Percentiles rank a stretch among this genome's conserved stretches.
Evolutionary conservation across 2,329 filamentous ascomycete genomes (phyloP).

Genomic region (Lomentospora prolificans): DNA sequence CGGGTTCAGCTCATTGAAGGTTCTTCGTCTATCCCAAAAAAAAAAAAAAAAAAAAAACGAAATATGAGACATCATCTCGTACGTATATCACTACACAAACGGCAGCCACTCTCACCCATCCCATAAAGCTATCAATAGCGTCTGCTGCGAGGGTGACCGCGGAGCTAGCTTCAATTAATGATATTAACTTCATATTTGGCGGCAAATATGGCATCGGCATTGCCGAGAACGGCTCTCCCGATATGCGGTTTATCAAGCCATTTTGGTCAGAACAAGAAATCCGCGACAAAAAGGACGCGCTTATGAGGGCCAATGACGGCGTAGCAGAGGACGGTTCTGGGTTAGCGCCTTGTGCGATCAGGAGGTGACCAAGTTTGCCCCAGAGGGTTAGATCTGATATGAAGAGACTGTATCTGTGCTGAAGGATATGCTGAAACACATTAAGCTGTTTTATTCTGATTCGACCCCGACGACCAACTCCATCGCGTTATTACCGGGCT

Average conservation of each 20-base stretch:
- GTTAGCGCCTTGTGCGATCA: constrained; percentile 12
- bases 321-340: constrained; percentile 13
- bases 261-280: constrained; percentile 12
- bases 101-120: too few relatives aligned
- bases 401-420: neutral
- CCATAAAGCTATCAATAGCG: neutral
- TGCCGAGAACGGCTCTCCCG: constrained; percentile 9
- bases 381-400: constrained; percentile 12
- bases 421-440: neutral
- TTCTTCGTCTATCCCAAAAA: constrained; percentile 10
- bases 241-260: constrained; percentile 1
- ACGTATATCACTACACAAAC: too few relatives aligned
- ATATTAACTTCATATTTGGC: constrained; percentile 13
- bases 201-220: constrained; percentile 13
- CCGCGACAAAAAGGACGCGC: constrained; percentile 8
- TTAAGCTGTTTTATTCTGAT: constrained; percentile 11
- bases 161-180: constrained; percentile 9
- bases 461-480: constrained; percentile 11
- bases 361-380: constrained; percentile 7
- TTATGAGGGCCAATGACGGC: constrained; percentile 14
- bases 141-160: constrained; percentile 11
- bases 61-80: constrained; percentile 13
- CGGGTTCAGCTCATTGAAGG: constrained; percentile 11
- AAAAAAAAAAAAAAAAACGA: constrained; percentile 9
- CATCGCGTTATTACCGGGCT: constrained; percentile 9